Base-by-base conservation (phyloP, 2,329 filamentous ascomycete species). In the Capronia epimyces region DNA sequence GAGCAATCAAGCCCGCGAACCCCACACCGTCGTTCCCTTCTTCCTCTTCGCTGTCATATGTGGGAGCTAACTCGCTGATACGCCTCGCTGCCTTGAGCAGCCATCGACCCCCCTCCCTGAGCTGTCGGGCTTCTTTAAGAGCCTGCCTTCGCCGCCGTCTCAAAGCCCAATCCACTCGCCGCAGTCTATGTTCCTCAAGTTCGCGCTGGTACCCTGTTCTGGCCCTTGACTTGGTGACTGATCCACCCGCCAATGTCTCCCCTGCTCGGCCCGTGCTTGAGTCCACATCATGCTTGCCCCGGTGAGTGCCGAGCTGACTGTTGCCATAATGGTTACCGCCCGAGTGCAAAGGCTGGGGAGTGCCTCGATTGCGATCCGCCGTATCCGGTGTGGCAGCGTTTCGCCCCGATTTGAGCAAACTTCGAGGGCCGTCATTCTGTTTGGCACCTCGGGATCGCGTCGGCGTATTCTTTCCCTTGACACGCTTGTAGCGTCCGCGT, bases 151-250 rank as follows among this genome's bases (percentile, higher is more conserved):
- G 69, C 31, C 71, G 69, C 53, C 71, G 69, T 20, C 68, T 67
- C 10, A 76, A 63, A 7, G 74, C 63, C 58, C 75, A 74, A 20
- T 74, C 71, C 49, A 75, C 70, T 6, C 73, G 70, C 53, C 73
- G 69, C 46, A 70, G 70, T 25, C 72, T 67, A 50, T 75, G 73
- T 46, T 74, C 69, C 53, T 75, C 72, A 3, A 76, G 68, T 18
- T 74, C 73, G 45, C 74, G 65, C 49, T 76, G 73, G 49, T 76
- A 74, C 45, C 75, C 72, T 2, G 73, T 76, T 34, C 75, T 65
- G 8, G 73, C 73, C 15, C 73, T 68, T 12, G 72, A 69, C 10
- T 73, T 71, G 44, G 71, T 69, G 41, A 65, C 63, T 34, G 64
- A 46, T 58, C 46, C 31, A 54, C 60, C 43, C 65, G 63, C 16